These are phyloP conservation scores for Arachis hypogaea DNA, from an alignment of 306 rosid species.

Conservation along the genomic window DNA sequence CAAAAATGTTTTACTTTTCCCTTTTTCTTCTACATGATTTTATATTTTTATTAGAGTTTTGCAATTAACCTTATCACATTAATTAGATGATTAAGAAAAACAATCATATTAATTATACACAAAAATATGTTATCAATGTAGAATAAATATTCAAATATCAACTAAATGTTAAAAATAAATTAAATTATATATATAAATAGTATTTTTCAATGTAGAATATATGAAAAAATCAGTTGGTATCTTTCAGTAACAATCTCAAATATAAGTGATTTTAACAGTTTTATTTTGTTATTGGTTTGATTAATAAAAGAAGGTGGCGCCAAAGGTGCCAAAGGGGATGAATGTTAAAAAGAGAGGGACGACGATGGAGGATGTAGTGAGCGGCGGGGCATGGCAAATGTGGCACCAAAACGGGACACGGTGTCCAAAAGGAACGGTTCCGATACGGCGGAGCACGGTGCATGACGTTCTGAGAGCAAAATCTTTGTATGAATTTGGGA, in stretches of 20 bases:
- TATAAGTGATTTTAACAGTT: too few relatives aligned
- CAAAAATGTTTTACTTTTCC: neutral
- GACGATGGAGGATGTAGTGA: neutral
- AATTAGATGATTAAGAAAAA: too few relatives aligned
- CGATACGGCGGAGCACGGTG: constrained; percentile 69
- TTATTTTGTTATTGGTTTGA: too few relatives aligned
- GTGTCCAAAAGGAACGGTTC: constrained; percentile 85
- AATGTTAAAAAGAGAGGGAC: constrained; percentile 27
- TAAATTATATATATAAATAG: too few relatives aligned
- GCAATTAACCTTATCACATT: neutral
- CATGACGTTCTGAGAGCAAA: constrained; percentile 75
- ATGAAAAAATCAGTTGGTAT: too few relatives aligned
- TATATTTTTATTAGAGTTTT: neutral
- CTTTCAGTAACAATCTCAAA: too few relatives aligned
- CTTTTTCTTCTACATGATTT: neutral
- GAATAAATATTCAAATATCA: too few relatives aligned
- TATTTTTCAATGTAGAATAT: too few relatives aligned
- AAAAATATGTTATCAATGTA: too few relatives aligned
- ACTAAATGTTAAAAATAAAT: too few relatives aligned
- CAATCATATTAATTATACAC: too few relatives aligned
- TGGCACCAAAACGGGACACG: constrained; percentile 86
- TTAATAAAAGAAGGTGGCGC: constrained; percentile 58
- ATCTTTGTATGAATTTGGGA: constrained; percentile 80
- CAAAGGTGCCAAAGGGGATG: constrained; percentile 55
- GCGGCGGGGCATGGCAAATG: constrained; percentile 55